Percentiles rank a stretch among this genome's conserved stretches.
phyloP scores from a whole-genome alignment of 2,329 filamentous ascomycete genomes.

The Atkinsonella texensis region DNA sequence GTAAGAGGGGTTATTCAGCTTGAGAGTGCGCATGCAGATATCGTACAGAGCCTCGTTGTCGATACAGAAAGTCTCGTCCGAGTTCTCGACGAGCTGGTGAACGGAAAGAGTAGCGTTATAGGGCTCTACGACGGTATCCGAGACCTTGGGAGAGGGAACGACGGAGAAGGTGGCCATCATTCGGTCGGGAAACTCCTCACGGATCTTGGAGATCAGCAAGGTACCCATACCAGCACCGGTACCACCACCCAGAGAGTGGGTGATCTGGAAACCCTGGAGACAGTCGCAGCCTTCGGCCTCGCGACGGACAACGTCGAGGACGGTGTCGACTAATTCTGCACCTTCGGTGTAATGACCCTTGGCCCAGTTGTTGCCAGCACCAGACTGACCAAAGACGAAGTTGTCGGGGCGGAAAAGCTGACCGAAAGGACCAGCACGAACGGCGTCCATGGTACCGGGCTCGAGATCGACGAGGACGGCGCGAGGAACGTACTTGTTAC shows the following conservation, averaged over 20 bases:
- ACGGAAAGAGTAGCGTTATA: slow-evolving; percentile 99
- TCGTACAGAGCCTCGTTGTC: slow-evolving; percentile 99
- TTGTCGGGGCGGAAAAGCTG: slow-evolving; percentile 99
- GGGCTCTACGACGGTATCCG: slow-evolving; percentile 97
- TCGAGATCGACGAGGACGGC: slow-evolving; percentile 98
- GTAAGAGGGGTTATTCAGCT: slow-evolving; percentile 97
- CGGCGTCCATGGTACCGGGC: slow-evolving; percentile 98
- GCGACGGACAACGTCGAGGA: slow-evolving; percentile 95
- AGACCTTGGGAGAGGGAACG: slow-evolving; percentile 97
- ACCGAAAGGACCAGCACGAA: slow-evolving; percentile 94
- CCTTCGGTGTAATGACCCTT: slow-evolving; percentile 99
- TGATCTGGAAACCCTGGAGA: slow-evolving; percentile 99
- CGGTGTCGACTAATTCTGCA: slow-evolving; percentile 96
- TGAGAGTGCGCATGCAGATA: slow-evolving; percentile 99
- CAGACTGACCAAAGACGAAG: slow-evolving; percentile 99
- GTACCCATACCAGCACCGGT: slow-evolving; percentile 99
- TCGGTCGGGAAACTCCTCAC: slow-evolving; percentile 98
- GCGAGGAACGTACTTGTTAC: slow-evolving; percentile 99
- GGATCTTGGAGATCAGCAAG: slow-evolving; percentile 99
- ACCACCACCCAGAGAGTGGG: slow-evolving; percentile 99
- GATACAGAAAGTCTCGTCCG: slow-evolving; percentile 99
- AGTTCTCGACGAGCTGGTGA: slow-evolving; percentile 99
- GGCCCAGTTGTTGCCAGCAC: slow-evolving; percentile 99
- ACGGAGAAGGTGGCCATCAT: slow-evolving; percentile 99
- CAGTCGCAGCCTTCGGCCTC: slow-evolving; percentile 99